A percentile compares a stretch with the other conserved stretches of the same genome.
These are phyloP conservation scores for Rhodomyrtus psidioides DNA, from an alignment of 441 rosid genomes.

Conservation along the genomic window DNA sequence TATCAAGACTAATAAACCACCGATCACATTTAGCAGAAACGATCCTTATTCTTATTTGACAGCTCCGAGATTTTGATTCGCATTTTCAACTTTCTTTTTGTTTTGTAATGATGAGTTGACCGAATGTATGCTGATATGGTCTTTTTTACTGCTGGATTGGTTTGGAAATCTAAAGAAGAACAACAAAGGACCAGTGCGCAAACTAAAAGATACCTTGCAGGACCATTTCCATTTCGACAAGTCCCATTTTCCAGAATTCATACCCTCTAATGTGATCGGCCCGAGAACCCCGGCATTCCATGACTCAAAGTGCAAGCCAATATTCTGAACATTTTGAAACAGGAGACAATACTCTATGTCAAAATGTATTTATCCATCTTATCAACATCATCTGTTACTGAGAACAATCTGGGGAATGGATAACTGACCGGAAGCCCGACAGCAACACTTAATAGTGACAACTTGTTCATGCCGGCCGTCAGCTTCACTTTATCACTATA, in stretches of 20 bases:
- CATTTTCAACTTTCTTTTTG: not conserved
- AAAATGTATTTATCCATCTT: not conserved
- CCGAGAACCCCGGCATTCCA: not conserved
- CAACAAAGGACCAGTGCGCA: not conserved
- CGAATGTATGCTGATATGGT: not conserved
- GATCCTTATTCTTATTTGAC: not conserved
- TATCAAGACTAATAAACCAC: not conserved
- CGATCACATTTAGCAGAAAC: not conserved
- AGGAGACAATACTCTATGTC: not conserved
- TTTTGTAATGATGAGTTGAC: not conserved
- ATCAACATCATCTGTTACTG: not conserved
- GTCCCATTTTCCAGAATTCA: conserved; percentile 1
- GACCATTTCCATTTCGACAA: not conserved
- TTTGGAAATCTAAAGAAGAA: not conserved
- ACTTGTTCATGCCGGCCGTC: conserved; percentile 43
- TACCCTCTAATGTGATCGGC: not conserved
- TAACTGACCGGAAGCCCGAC: conserved; percentile 60
- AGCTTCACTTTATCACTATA: conserved; percentile 40
- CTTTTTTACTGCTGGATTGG: not conserved
- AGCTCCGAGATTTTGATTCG: not conserved
- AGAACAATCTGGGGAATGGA: not conserved
- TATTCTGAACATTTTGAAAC: not conserved
- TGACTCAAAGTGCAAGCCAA: not conserved
- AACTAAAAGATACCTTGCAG: not conserved
- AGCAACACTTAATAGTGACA: conserved; percentile 39